These are phyloP conservation scores for Fraxinus sp. DNA, from an alignment of 305 asterid genomes.

Conservation along the genomic window DNA sequence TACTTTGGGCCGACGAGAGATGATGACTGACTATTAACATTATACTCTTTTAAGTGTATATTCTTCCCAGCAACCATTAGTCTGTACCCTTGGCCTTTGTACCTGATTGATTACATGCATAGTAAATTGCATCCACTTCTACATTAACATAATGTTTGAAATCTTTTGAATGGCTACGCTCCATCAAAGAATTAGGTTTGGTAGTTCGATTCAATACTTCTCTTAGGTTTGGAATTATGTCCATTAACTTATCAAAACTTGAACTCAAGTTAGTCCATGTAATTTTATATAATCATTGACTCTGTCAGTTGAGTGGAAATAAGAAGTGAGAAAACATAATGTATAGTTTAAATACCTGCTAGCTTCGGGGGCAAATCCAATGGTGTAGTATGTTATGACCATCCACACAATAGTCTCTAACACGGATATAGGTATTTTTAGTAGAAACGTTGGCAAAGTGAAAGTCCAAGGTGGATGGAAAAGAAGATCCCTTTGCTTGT, in stretches of 20 bases:
- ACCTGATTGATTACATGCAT: neutral
- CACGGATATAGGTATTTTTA: neutral
- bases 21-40: neutral
- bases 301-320: neutral
- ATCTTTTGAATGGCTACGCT: neutral
- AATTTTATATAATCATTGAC: neutral
- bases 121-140: neutral
- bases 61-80: neutral
- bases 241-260: neutral
- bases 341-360: neutral
- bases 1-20: neutral
- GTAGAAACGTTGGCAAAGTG: slow-evolving; percentile 39
- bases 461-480: slow-evolving; percentile 82
- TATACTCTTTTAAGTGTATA: neutral
- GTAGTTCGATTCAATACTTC: neutral
- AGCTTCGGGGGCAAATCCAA: neutral
- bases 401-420: neutral
- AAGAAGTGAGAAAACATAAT: neutral
- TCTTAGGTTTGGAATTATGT: neutral
- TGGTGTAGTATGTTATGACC: neutral
- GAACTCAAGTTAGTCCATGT: neutral
- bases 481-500: slow-evolving; percentile 75
- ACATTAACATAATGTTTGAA: neutral
- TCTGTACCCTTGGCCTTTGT: neutral
- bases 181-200: neutral